Percentiles rank a stretch among this genome's conserved stretches.
These are phyloP conservation scores for Pseudogymnoascus verrucosus DNA, from an alignment of 2,329 filamentous ascomycete genomes.

Conservation along the genomic window DNA sequence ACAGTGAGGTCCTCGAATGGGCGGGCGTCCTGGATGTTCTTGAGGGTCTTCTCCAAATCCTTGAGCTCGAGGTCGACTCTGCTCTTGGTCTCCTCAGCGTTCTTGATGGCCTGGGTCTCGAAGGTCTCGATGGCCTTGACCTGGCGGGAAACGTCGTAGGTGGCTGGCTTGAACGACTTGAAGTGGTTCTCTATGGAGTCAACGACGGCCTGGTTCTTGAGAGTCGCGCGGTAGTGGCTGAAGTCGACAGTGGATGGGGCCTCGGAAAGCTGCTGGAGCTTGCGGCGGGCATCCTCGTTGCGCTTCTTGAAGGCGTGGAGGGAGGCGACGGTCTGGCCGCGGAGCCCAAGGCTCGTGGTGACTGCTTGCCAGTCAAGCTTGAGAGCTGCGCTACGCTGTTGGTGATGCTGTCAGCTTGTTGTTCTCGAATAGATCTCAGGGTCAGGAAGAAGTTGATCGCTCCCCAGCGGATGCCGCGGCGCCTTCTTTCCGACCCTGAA, in stretches of 20 bases:
- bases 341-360: slow-evolving; percentile 87
- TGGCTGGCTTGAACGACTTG: slow-evolving; percentile 79
- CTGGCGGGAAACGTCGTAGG: slow-evolving; percentile 89
- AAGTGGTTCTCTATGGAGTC: slow-evolving; percentile 98
- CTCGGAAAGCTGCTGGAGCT: slow-evolving; percentile 76
- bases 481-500: neutral
- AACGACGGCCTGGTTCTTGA: slow-evolving; percentile 94
- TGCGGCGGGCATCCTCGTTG: slow-evolving; percentile 97
- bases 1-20: slow-evolving; percentile 97
- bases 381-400: slow-evolving; percentile 90
- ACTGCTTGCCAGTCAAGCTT: slow-evolving; percentile 99
- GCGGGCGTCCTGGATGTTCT: slow-evolving; percentile 93
- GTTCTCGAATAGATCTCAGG: slow-evolving; percentile 1
- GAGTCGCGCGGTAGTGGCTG: slow-evolving; percentile 75
- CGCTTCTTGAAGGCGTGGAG: slow-evolving; percentile 98
- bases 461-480: neutral
- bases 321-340: slow-evolving; percentile 83
- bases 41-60: slow-evolving; percentile 87
- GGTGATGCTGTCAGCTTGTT: slow-evolving; percentile 10
- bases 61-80: slow-evolving; percentile 92
- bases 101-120: slow-evolving; percentile 93
- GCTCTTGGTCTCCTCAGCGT: slow-evolving; percentile 91
- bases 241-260: slow-evolving; percentile 87
- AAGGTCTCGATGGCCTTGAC: slow-evolving; percentile 98
- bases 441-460: neutral